phyloP scores from a whole-genome alignment of 2,329 filamentous ascomycete genomes.

The Thelonectria discophora region DNA sequence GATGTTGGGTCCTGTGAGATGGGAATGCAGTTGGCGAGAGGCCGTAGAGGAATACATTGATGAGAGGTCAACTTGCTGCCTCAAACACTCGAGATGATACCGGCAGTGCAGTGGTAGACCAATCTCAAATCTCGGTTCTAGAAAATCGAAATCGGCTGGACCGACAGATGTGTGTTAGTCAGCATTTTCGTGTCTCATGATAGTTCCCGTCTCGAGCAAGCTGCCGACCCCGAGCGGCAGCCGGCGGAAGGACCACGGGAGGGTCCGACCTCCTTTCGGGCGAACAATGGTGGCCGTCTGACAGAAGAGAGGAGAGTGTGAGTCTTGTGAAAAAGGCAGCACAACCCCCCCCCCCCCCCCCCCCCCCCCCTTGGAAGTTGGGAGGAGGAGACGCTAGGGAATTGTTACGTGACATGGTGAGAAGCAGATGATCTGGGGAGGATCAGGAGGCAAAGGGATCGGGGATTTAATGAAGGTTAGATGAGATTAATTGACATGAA shows the following conservation, averaged over 20 bases:
- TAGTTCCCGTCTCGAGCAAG: neutral
- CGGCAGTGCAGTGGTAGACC: neutral
- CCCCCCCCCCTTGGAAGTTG: neutral
- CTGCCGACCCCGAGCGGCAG: neutral
- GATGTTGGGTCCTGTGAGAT: neutral
- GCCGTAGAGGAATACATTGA: neutral
- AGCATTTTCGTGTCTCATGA: neutral
- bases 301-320: neutral
- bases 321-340: conserved; percentile 4
- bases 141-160: neutral
- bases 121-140: neutral
- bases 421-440: too few relatives aligned
- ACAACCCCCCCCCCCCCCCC: too few relatives aligned
- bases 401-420: conserved; percentile 21
- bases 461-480: neutral
- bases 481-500: too few relatives aligned
- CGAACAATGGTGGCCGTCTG: neutral
- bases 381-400: conserved; percentile 1
- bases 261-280: neutral
- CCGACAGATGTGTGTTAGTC: neutral
- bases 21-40: too few relatives aligned
- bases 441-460: conserved; percentile 2
- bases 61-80: too few relatives aligned
- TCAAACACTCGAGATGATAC: neutral
- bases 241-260: neutral